These are phyloP conservation scores for Cutaneotrichosporon mucoides DNA, from an alignment of 1,284 basidiomycete genomes.

Conservation along the genomic window DNA sequence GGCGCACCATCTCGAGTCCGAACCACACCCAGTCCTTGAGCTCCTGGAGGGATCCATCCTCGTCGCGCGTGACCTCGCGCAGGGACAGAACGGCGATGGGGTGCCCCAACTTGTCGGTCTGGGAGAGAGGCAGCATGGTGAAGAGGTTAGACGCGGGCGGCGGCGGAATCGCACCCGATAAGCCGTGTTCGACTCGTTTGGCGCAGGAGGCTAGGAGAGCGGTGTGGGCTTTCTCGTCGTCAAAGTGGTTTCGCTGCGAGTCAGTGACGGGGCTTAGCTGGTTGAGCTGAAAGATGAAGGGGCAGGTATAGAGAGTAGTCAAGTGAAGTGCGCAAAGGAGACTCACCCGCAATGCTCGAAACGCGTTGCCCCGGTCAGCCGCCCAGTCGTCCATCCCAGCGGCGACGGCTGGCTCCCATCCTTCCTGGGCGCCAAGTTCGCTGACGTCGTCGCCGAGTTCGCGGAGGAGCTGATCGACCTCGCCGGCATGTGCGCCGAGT, in stretches of 20 bases:
- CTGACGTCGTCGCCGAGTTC: conserved; percentile 38
- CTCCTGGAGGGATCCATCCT: conserved; percentile 34
- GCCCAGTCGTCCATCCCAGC: conserved; percentile 40
- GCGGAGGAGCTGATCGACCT: conserved; percentile 28
- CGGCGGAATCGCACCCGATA: conserved; percentile 31
- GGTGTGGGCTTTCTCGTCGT: conserved; percentile 27
- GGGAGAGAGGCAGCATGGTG: conserved; percentile 35
- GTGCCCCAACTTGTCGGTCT: conserved; percentile 30
- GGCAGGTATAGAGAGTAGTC: too few relatives aligned
- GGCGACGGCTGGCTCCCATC: conserved; percentile 35
- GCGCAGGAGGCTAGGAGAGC: conserved; percentile 25
- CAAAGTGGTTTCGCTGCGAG: conserved; percentile 35
- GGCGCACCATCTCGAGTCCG: conserved; percentile 37
- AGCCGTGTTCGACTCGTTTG: conserved; percentile 23
- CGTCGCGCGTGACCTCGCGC: conserved; percentile 34
- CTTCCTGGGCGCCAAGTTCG: conserved; percentile 33
- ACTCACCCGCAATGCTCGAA: conserved; percentile 43
- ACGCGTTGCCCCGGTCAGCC: conserved; percentile 34
- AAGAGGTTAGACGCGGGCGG: conserved; percentile 29
- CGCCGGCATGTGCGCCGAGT: conserved; percentile 27
- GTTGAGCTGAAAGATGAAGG: too few relatives aligned
- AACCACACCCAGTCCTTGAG: conserved; percentile 47
- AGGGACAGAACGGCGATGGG: conserved; percentile 43
- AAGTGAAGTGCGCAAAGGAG: not conserved
- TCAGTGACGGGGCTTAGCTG: not conserved